Evolutionary conservation across 2,329 filamentous ascomycete species (phyloP).

Genomic region (Myotisia sp.): DNA sequence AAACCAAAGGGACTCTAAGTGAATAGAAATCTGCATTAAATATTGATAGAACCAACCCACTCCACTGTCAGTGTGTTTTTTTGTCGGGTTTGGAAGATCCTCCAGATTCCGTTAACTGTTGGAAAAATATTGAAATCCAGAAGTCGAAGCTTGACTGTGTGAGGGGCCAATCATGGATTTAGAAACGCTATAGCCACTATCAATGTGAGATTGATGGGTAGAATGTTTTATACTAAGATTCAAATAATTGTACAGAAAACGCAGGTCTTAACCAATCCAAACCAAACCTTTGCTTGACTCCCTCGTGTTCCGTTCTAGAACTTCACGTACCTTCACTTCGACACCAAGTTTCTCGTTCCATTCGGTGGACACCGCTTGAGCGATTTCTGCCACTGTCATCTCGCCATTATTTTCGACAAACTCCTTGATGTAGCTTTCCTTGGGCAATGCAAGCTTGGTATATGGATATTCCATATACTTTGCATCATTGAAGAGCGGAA

Average conservation of each 20-base stretch:
- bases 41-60: neutral
- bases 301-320: constrained; percentile 49
- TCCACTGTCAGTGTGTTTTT: too few species aligned
- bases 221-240: too few species aligned
- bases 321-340: constrained; percentile 52
- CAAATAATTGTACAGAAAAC: neutral
- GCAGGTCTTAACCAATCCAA: constrained; percentile 1
- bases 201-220: too few species aligned
- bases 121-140: too few species aligned
- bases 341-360: constrained; percentile 55
- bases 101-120: too few species aligned
- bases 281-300: constrained; percentile 27
- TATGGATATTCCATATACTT: constrained; percentile 65
- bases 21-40: neutral
- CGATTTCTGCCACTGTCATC: constrained; percentile 43
- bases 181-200: too few species aligned
- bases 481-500: constrained; percentile 47
- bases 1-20: neutral
- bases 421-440: constrained; percentile 43
- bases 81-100: too few species aligned
- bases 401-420: constrained; percentile 26
- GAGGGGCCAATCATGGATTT: too few species aligned
- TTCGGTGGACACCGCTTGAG: constrained; percentile 46
- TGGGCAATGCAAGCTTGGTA: constrained; percentile 53
- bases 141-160: too few species aligned